Evolutionary conservation across 257 asterid genomes (phyloP).

Genomic region (Forsythia suspensa): DNA sequence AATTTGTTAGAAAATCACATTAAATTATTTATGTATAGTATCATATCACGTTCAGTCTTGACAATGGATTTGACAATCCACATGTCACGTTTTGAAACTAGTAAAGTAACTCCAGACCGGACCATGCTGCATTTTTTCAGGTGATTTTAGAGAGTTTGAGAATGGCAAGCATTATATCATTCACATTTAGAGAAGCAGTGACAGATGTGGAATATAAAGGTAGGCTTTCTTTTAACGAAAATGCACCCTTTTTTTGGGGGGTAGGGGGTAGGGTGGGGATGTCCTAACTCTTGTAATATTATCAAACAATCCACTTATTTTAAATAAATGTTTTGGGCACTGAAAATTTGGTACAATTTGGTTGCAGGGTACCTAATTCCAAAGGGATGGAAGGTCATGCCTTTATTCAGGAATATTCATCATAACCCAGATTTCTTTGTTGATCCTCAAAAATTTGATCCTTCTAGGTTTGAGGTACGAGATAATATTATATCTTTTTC

Average conservation of each 20-base stretch:
- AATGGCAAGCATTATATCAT: slow-evolving; percentile 83
- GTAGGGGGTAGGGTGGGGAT: too few relatives aligned
- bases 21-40: too few relatives aligned
- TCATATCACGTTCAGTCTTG: background rate
- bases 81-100: background rate
- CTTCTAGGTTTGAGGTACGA: slow-evolving; percentile 76
- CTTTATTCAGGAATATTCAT: slow-evolving; percentile 87
- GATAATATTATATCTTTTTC: background rate
- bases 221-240: background rate
- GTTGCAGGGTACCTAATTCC: slow-evolving; percentile 79
- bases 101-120: too few relatives aligned
- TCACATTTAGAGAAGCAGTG: slow-evolving; percentile 87
- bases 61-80: too few relatives aligned
- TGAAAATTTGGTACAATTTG: slow-evolving; percentile 10
- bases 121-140: slow-evolving; percentile 27
- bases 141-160: slow-evolving; percentile 78
- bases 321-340: background rate
- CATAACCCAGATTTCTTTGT: slow-evolving; percentile 75
- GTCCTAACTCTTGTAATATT: background rate
- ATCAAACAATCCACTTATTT: background rate
- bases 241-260: background rate
- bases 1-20: background rate
- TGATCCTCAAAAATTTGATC: slow-evolving; percentile 74
- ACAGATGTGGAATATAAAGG: slow-evolving; percentile 85
- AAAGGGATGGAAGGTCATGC: slow-evolving; percentile 98